Percentiles rank a stretch among this genome's conserved stretches.
phyloP scores from a whole-genome alignment of 768 basidiomycete species.

The Russula foetens region DNA sequence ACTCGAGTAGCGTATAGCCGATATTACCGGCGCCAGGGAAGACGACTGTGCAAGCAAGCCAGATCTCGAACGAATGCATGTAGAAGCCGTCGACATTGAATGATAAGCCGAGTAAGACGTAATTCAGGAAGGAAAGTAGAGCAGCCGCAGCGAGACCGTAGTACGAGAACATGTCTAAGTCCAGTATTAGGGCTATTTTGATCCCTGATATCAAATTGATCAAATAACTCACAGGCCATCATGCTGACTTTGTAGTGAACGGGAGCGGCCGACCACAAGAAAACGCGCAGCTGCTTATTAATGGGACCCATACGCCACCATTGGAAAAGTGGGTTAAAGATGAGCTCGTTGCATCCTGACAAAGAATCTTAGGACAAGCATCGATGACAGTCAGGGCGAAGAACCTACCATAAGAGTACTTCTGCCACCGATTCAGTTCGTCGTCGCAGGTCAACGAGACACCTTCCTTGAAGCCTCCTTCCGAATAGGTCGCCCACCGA shows the following conservation, averaged over 20 bases:
- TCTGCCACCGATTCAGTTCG: conserved; percentile 90
- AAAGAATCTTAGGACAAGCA: neutral
- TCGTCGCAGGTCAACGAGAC: conserved; percentile 86
- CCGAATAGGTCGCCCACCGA: conserved; percentile 80
- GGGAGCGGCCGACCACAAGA: conserved; percentile 70
- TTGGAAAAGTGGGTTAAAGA: conserved; percentile 74
- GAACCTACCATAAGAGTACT: conserved; percentile 63
- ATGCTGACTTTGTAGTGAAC: conserved; percentile 79
- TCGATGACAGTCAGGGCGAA: neutral
- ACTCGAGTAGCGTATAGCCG: conserved; percentile 60
- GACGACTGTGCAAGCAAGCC: conserved; percentile 64
- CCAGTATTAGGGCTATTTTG: neutral
- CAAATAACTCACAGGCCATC: conserved; percentile 51
- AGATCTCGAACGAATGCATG: conserved; percentile 65
- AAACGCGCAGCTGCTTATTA: conserved; percentile 68
- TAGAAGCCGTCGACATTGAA: conserved; percentile 61
- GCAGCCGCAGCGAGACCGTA: conserved; percentile 60
- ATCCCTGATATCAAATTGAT: too few species aligned
- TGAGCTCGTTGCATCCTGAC: conserved; percentile 62
- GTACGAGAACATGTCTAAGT: conserved; percentile 38
- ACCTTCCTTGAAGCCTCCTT: conserved; percentile 85
- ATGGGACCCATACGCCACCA: conserved; percentile 81
- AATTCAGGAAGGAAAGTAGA: conserved; percentile 58
- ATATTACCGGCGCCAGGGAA: conserved; percentile 63
- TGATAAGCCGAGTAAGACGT: conserved; percentile 56